These are phyloP conservation scores for Dactylis glomerata DNA, from an alignment of 176 grass and related monocot genomes.

Conservation along the genomic window DNA sequence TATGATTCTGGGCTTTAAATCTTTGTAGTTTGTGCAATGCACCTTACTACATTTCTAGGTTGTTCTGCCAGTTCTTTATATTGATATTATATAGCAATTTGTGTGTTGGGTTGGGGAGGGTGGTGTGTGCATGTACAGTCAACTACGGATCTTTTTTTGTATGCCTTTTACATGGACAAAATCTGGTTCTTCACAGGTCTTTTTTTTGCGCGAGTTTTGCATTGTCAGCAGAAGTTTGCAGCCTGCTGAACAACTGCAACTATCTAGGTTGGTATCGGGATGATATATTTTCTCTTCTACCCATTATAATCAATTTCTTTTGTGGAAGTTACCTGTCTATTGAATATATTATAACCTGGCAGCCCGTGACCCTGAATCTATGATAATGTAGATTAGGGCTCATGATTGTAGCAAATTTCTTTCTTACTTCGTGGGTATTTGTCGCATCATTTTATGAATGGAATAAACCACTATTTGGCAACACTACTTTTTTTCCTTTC, in stretches of 20 bases:
- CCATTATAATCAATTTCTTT: neutral
- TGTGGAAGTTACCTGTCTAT: neutral
- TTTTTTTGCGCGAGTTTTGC: constrained; percentile 83
- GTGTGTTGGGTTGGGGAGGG: neutral
- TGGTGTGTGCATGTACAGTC: neutral
- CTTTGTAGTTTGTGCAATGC: neutral
- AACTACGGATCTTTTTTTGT: constrained; percentile 13
- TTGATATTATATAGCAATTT: constrained; percentile 7
- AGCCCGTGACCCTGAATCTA: neutral
- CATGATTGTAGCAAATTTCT: neutral
- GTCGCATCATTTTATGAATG: neutral
- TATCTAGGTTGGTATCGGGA: constrained; percentile 59
- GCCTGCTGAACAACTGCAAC: constrained; percentile 43
- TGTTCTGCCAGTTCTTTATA: neutral
- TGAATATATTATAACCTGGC: neutral
- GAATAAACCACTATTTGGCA: neutral
- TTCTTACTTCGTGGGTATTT: neutral
- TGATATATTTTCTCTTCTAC: constrained; percentile 10
- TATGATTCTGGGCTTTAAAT: constrained; percentile 23
- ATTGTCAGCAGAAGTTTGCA: constrained; percentile 69
- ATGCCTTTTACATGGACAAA: constrained; percentile 18
- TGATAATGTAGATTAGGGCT: neutral
- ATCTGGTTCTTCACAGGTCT: constrained; percentile 51
- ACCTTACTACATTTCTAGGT: constrained; percentile 1
- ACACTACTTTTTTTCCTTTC: neutral